Conservation (phyloP, 768 basidiomycete species). For the Butyriboletus loyo region DNA sequence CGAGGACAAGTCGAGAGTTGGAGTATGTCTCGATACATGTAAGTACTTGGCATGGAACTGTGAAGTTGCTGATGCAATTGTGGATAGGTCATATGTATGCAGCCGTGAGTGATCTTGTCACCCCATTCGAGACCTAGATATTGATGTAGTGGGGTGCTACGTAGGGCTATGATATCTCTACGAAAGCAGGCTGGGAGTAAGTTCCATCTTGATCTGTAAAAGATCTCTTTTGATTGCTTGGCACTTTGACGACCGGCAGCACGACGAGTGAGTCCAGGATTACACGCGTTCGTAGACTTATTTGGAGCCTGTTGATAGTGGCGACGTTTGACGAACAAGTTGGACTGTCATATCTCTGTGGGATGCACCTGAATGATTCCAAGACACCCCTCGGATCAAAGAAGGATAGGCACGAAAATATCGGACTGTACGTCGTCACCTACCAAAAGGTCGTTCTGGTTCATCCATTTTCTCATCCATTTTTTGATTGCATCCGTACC, state of each 20-base stretch:
- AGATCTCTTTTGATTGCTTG: not conserved
- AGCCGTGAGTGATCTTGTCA: conserved; percentile 58
- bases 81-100: conserved; percentile 70
- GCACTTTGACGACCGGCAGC: conserved; percentile 11
- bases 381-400: conserved; percentile 61
- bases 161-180: conserved; percentile 80
- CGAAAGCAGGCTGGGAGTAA: conserved; percentile 68
- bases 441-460: not conserved
- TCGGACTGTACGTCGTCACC: conserved; percentile 61
- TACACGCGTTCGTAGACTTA: not conserved
- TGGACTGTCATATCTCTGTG: conserved; percentile 70
- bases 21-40: conserved; percentile 89
- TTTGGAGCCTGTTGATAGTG: conserved; percentile 38
- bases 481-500: not conserved
- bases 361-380: conserved; percentile 86
- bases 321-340: conserved; percentile 62
- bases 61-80: not conserved
- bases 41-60: conserved; percentile 8
- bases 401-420: conserved; percentile 81
- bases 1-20: conserved; percentile 69
- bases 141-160: not conserved
- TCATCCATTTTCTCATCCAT: not conserved
- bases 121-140: conserved; percentile 5
- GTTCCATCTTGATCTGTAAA: conserved; percentile 18
- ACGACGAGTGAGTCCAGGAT: conserved; percentile 20